phyloP scores from a whole-genome alignment of 768 basidiomycete species.

The Amanita subjunquillea region DNA sequence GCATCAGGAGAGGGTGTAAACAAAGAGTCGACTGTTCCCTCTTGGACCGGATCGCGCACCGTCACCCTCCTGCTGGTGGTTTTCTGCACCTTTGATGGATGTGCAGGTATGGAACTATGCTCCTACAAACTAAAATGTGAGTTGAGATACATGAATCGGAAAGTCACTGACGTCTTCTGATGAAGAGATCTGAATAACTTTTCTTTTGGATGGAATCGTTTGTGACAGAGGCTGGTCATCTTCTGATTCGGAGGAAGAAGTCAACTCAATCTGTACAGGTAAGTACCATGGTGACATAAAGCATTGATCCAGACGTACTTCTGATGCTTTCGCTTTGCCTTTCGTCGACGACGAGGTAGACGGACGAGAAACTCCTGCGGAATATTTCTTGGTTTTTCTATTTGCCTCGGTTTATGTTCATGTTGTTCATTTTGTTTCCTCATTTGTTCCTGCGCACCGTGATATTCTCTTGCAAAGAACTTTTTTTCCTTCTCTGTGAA shows the following conservation, averaged over 20 bases:
- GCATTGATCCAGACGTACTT: background rate
- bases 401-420: background rate
- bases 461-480: slow-evolving; percentile 23
- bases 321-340: background rate
- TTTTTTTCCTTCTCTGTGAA: slow-evolving; percentile 26
- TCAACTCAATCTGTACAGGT: slow-evolving; percentile 6
- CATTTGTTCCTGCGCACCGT: slow-evolving; percentile 11
- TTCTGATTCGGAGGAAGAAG: slow-evolving; percentile 7
- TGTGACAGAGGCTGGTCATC: slow-evolving; percentile 8
- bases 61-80: background rate
- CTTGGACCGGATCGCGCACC: background rate
- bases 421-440: background rate
- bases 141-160: background rate
- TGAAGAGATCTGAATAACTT: background rate
- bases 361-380: background rate
- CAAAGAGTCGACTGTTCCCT: background rate
- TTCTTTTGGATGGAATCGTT: background rate
- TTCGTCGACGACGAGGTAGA: background rate
- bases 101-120: background rate
- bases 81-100: background rate
- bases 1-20: slow-evolving; percentile 1
- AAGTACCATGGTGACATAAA: background rate
- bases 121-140: background rate
- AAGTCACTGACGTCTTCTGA: background rate
- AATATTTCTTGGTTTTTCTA: background rate